These are phyloP conservation scores for Syncephalastrum monosporum DNA, from an alignment of 371 early-diverging fungal species.

Conservation along the genomic window DNA sequence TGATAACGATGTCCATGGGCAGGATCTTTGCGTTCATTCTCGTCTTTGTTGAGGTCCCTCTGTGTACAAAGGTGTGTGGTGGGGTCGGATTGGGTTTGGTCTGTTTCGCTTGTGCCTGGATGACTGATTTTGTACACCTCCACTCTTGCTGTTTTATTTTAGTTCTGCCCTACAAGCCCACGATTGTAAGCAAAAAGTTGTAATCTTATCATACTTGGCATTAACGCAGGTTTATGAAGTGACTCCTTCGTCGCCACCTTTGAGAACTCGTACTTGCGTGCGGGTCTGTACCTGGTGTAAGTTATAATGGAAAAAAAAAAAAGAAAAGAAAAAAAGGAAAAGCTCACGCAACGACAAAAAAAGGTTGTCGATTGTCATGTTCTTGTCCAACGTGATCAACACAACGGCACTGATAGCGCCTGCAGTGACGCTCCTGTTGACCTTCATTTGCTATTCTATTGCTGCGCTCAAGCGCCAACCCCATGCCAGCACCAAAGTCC, in stretches of 20 bases:
- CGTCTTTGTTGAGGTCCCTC: slow-evolving; percentile 46
- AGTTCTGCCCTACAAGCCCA: slow-evolving; percentile 50
- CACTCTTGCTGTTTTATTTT: background rate
- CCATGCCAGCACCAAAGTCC: slow-evolving; percentile 37
- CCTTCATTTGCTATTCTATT: slow-evolving; percentile 37
- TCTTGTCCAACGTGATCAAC: slow-evolving; percentile 31
- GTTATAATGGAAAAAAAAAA: background rate
- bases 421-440: slow-evolving; percentile 34
- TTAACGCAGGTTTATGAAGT: slow-evolving; percentile 13
- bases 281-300: slow-evolving; percentile 38
- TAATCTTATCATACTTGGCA: background rate
- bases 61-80: slow-evolving; percentile 39
- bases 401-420: slow-evolving; percentile 30
- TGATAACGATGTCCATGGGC: background rate
- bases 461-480: slow-evolving; percentile 44
- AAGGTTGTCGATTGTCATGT: slow-evolving; percentile 44
- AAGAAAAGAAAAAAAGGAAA: background rate
- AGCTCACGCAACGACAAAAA: background rate
- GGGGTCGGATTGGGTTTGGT: background rate
- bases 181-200: slow-evolving; percentile 33
- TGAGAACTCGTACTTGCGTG: slow-evolving; percentile 39
- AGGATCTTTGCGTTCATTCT: slow-evolving; percentile 47
- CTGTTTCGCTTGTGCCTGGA: background rate
- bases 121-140: background rate
- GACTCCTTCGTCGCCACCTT: slow-evolving; percentile 38